Evolutionary conservation across 2,329 filamentous ascomycete species (phyloP).

Genomic region (Aaosphaeria arxii): DNA sequence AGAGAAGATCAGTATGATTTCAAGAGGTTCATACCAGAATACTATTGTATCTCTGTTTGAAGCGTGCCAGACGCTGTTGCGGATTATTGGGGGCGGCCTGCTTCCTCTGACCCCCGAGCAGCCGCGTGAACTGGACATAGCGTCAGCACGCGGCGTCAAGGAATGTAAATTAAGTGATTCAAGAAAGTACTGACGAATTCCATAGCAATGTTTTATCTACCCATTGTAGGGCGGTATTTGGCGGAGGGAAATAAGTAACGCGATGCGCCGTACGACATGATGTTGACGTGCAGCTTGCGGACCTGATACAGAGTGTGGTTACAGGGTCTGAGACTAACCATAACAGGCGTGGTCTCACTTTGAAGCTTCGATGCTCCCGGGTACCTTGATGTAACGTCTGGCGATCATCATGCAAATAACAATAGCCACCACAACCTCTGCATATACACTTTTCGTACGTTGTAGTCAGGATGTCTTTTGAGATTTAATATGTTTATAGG

Average conservation of each 20-base stretch:
- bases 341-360: no score
- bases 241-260: no score
- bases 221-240: neutral
- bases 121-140: constrained; percentile 54
- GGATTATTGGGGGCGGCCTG: constrained; percentile 52
- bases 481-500: no score
- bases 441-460: no score
- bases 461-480: no score
- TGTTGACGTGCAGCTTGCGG: constrained; percentile 3
- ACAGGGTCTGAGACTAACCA: no score
- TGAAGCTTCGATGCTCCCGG: no score
- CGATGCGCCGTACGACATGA: neutral
- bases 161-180: no score
- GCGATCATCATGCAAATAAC: no score
- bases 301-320: neutral
- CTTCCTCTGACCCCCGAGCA: constrained; percentile 58
- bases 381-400: no score
- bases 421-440: no score
- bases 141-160: constrained; percentile 10
- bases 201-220: constrained; percentile 2
- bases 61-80: constrained; percentile 59
- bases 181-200: constrained; percentile 9
- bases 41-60: constrained; percentile 60
- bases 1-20: neutral
- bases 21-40: constrained; percentile 45